Percentiles rank a stretch among this genome's conserved stretches.
phyloP scores from a whole-genome alignment of 108 stramenopile genomes.

The Skeletonema grethae region DNA sequence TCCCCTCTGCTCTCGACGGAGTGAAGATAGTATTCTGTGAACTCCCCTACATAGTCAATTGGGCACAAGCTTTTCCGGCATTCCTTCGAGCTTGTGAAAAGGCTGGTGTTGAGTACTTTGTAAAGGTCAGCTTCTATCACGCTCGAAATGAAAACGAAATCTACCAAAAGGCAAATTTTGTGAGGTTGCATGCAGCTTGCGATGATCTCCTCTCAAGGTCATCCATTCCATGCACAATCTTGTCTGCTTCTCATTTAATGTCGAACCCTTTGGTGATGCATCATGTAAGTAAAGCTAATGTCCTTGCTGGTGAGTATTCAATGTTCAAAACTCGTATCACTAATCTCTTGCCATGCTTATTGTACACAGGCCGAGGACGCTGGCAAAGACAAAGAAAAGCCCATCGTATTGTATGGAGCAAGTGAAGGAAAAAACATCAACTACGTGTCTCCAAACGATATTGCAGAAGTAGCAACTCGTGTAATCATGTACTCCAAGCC shows the following conservation, averaged over 20 bases:
- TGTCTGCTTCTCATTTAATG: conserved; percentile 54
- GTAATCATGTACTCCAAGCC: conserved; percentile 46
- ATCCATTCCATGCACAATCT: conserved; percentile 53
- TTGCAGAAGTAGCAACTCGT: conserved; percentile 56
- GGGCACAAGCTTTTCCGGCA: conserved; percentile 40
- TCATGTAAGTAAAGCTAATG: neutral
- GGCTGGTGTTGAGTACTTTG: conserved; percentile 56
- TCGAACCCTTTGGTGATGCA: conserved; percentile 39
- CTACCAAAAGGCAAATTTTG: conserved; percentile 48
- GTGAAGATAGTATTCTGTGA: conserved; percentile 61
- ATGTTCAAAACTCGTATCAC: conserved; percentile 6
- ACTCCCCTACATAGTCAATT: conserved; percentile 40
- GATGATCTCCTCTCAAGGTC: conserved; percentile 46
- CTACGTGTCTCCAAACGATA: conserved; percentile 67
- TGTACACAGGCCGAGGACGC: neutral
- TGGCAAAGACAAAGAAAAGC: conserved; percentile 23
- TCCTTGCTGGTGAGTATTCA: conserved; percentile 26
- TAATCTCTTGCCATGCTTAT: neutral
- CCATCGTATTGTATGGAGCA: conserved; percentile 52
- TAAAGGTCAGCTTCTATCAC: conserved; percentile 57
- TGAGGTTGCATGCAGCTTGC: conserved; percentile 43
- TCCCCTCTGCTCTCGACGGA: conserved; percentile 36
- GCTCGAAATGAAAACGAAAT: conserved; percentile 11
- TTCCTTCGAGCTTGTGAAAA: conserved; percentile 49
- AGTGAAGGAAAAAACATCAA: conserved; percentile 43